Evolutionary conservation across 495 filamentous ascomycete species (phyloP), one percentile per base, ranked within the genome.

Genomic region (Daldinia decipiens): DNA sequence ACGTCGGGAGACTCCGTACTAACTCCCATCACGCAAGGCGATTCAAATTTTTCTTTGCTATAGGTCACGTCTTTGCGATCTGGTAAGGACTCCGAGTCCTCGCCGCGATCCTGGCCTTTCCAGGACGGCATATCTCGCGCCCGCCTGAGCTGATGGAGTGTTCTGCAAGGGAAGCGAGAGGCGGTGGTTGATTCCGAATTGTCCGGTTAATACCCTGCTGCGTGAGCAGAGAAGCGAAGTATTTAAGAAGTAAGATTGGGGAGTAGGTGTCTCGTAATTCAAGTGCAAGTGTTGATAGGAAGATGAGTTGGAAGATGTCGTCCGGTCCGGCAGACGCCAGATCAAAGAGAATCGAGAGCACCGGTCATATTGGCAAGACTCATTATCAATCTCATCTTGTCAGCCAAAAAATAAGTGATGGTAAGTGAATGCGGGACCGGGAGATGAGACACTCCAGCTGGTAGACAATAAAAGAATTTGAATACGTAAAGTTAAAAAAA

Each of bases 321-420:
- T 62, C 60, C 43, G 52, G 50, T 57, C 70, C 56, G 51, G 55
- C 59, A 39, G 65, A 61, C 55, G 64, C 56, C 56, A 17, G 60
- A 73, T 73, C 65, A 73, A 32, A 73, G 70, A 2, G 61, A 68
- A 62, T 68, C 65, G 34, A 73, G 61, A 68, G 21, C 58, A 39
- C 34, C 50, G 32, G 52, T 52, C 65, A 68, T 73, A 15, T 73
- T 73, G 61, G 52, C 57, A 61, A 68, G 70, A 68, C 21, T 56
- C 32, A 56, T 29, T 13, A 45, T 51, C 13, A 58, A 58, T 40
- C 6, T 57, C 70, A 73, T 73, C 61, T 57, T 68, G 69, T 67
- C 7, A 38, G 32, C 24, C 24, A 5, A 21, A 21, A 34, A 54
- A 26, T 64, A 21, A 24, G 19, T 52, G 17, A 45, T 24, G 1